Conservation (phyloP, 805 yeast genomes). For the Wickerhamiella australiensis region DNA sequence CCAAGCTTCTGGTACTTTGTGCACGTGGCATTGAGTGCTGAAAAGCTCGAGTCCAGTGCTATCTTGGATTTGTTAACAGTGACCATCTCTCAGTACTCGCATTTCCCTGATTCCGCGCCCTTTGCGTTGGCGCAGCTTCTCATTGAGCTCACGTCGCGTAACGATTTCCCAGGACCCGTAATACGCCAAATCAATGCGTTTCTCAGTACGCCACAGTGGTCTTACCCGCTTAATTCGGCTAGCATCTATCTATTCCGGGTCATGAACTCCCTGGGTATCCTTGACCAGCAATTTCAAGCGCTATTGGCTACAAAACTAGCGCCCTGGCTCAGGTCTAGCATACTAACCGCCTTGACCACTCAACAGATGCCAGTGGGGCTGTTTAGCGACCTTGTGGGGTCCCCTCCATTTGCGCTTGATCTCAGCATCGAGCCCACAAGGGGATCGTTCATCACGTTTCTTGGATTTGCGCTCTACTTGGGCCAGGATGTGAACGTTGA, state of each 20-base stretch:
- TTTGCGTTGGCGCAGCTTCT: background rate
- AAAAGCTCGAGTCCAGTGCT: background rate
- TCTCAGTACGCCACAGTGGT: background rate
- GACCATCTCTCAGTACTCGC: background rate
- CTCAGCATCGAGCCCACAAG: background rate
- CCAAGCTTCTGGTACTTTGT: slow-evolving; percentile 8
- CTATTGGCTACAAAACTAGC: background rate
- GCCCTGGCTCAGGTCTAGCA: background rate
- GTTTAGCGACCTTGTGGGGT: background rate
- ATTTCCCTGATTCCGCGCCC: background rate
- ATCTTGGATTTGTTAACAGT: background rate
- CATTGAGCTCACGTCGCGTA: background rate
- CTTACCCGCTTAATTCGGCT: background rate
- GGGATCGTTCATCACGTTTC: background rate
- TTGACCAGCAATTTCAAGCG: background rate
- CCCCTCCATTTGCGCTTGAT: background rate
- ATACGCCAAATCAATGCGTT: background rate
- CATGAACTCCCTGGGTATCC: background rate
- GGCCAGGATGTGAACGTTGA: background rate
- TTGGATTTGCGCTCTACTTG: background rate
- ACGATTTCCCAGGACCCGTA: slow-evolving; percentile 2
- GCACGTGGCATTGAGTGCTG: background rate
- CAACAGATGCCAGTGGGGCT: background rate
- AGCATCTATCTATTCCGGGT: background rate
- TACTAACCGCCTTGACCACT: background rate